phyloP scores from a whole-genome alignment of 768 basidiomycete species.

The Calocera cornea region DNA sequence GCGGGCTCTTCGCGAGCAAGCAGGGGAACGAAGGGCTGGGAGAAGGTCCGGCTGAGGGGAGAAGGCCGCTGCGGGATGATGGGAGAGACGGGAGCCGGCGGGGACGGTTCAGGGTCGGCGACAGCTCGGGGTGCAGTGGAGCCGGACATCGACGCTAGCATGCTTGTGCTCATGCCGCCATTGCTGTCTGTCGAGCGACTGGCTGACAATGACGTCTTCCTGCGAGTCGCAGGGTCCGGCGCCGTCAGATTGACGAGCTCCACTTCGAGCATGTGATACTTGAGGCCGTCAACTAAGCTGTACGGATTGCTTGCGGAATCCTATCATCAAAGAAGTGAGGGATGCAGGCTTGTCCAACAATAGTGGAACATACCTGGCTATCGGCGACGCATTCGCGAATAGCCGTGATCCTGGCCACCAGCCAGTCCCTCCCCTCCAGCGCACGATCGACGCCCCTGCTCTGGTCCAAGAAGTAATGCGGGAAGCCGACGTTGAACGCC shows the following conservation, averaged over 20 bases:
- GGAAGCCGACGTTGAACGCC: constrained; percentile 92
- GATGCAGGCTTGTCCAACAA: neutral
- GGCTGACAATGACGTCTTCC: neutral
- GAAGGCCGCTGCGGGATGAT: neutral
- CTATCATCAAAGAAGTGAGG: constrained; percentile 29
- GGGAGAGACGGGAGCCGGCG: neutral
- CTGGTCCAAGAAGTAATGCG: constrained; percentile 91
- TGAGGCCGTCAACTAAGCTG: constrained; percentile 72
- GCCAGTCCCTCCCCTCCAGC: constrained; percentile 84
- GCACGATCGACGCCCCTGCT: constrained; percentile 78
- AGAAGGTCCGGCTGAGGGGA: neutral
- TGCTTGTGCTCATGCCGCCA: neutral
- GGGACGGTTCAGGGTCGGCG: neutral
- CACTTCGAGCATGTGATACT: constrained; percentile 87
- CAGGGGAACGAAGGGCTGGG: neutral
- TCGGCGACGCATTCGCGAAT: constrained; percentile 78
- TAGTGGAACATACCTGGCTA: constrained; percentile 41
- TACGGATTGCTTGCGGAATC: constrained; percentile 81
- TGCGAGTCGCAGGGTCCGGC: neutral
- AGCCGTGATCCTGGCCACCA: constrained; percentile 81
- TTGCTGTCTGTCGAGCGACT: neutral
- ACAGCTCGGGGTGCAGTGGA: neutral
- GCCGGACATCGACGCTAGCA: neutral
- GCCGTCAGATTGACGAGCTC: constrained; percentile 27
- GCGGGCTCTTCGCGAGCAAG: neutral